These are phyloP conservation scores for Silene conica DNA, from an alignment of 148 eudicot genomes.

Conservation along the genomic window DNA sequence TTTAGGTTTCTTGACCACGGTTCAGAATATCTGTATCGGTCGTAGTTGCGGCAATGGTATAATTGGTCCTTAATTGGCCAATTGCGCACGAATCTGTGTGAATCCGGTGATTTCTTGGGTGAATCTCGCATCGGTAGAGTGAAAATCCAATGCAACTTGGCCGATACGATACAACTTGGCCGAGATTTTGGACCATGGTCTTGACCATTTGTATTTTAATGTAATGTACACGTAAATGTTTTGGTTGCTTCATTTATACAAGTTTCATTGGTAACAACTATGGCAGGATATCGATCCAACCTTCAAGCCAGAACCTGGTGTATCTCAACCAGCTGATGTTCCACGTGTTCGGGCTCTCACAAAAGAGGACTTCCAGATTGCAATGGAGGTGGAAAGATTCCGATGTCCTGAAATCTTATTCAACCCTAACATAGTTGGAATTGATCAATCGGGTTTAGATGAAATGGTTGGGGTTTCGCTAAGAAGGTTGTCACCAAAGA, in stretches of 20 bases:
- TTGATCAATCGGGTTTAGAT: conserved; percentile 89
- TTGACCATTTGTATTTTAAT: too few relatives aligned
- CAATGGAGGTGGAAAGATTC: conserved; percentile 86
- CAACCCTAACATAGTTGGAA: conserved; percentile 72
- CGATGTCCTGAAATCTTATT: conserved; percentile 91
- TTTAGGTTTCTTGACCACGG: too few relatives aligned
- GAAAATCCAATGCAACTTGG: too few relatives aligned
- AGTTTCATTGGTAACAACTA: not conserved
- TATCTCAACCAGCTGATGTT: conserved; percentile 43
- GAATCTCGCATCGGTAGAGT: too few relatives aligned
- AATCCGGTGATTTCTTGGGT: too few relatives aligned
- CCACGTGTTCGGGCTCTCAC: conserved; percentile 75
- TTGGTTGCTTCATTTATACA: not conserved
- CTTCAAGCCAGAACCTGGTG: conserved; percentile 54
- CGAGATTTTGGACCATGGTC: too few relatives aligned
- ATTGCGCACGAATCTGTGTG: too few relatives aligned
- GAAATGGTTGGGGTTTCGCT: conserved; percentile 82
- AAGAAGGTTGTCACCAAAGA: conserved; percentile 52
- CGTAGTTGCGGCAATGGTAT: too few relatives aligned
- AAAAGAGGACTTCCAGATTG: conserved; percentile 85
- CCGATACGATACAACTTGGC: too few relatives aligned
- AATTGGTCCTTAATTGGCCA: too few relatives aligned
- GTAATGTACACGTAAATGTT: not conserved
- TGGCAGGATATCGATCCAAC: conserved; percentile 91
- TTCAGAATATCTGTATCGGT: too few relatives aligned